These are phyloP conservation scores for Ramalina intermedia DNA, from an alignment of 495 filamentous ascomycete genomes.

Conservation along the genomic window DNA sequence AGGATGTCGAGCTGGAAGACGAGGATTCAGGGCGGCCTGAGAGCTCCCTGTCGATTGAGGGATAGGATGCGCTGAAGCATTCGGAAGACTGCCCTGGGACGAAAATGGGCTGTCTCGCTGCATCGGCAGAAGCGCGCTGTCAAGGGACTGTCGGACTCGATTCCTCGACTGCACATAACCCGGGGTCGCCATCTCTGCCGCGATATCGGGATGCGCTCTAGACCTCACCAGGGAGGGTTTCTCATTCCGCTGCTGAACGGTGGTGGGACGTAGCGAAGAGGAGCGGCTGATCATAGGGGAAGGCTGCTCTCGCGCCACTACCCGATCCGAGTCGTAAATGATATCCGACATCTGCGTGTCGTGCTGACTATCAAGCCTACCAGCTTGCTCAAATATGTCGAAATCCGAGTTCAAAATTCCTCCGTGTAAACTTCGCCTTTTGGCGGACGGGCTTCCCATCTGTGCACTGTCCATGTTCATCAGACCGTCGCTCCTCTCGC, in stretches of 20 bases:
- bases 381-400: constrained; percentile 54
- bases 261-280: constrained; percentile 70
- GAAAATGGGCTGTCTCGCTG: constrained; percentile 51
- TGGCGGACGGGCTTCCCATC: constrained; percentile 71
- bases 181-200: constrained; percentile 34
- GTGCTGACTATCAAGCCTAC: constrained; percentile 15
- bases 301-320: constrained; percentile 11
- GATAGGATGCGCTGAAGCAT: constrained; percentile 37
- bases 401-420: constrained; percentile 44
- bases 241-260: constrained; percentile 64
- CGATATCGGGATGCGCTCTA: constrained; percentile 23
- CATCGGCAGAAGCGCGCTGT: constrained; percentile 46
- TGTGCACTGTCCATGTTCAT: constrained; percentile 71
- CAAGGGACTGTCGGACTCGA: constrained; percentile 61
- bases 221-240: constrained; percentile 42
- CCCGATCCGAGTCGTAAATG: constrained; percentile 16
- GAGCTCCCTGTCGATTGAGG: constrained; percentile 14
- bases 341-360: constrained; percentile 14
- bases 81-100: constrained; percentile 34
- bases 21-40: constrained; percentile 19
- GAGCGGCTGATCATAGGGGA: constrained; percentile 38
- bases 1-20: constrained; percentile 53
- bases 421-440: constrained; percentile 71
- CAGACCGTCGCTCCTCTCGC: constrained; percentile 51
- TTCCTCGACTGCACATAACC: constrained; percentile 28